Evolutionary conservation across 495 filamentous ascomycete species (phyloP), one percentile per base, ranked within the genome.

Genomic region (Penicillium bialowiezense): DNA sequence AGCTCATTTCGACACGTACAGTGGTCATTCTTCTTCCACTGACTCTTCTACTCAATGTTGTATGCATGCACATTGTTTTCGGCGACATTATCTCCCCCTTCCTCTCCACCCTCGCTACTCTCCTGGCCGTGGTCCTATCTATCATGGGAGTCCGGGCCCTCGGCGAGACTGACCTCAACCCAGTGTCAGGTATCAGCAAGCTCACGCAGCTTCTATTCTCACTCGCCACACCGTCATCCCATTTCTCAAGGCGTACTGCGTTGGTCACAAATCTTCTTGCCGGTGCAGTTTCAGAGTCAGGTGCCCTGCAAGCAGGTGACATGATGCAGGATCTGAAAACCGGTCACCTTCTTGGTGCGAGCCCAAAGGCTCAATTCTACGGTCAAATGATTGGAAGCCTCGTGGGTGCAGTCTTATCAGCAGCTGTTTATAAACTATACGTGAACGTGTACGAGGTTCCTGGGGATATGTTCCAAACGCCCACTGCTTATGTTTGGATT

Each of bases 311-410:
- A 71, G 95, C 93, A 3, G 93, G 93, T 10, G 93, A 99, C 63
- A 84, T 99, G 62, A 91, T 99, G 88, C 93, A 99, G 58, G 93
- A 99, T 62, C 80, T 99, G 26, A 99, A 99, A 67, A 96, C 93
- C 0, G 93, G 93, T 3, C 90, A 99, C 67, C 72, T 99, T 0
- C 77, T 99, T 3, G 90, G 91, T 12, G 93, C 93, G 7, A 82
- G 90, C 9, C 93, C 95, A 12, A 92, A 87, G 45, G 95, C 95
- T 1, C 93, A 99, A 58, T 97, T 99, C 68, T 95, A 87, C 70
- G 93, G 93, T 1, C 95, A 97, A 62, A 84, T 97, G 15, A 90
- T 99, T 39, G 93, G 93, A 9, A 88, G 84, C 33, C 79, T 89
- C 0, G 83, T 90, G n/a, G 93, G 93, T 5, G 92, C 95, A 9